phyloP scores from a whole-genome alignment of 2,329 filamentous ascomycete genomes.

The Beauveria bassiana region DNA sequence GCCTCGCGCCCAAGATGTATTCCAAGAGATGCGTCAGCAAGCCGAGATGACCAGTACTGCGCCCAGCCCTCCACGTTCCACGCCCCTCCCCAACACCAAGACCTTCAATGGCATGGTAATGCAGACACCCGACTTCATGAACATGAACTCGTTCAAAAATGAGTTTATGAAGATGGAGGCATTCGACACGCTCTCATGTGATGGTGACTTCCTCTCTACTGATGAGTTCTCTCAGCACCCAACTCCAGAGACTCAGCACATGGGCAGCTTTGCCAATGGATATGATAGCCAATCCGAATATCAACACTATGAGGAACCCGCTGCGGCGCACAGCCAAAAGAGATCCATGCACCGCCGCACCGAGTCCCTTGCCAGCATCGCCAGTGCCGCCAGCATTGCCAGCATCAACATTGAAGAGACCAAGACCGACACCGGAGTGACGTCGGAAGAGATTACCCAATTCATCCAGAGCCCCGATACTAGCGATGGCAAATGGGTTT shows the following conservation, averaged over 20 bases:
- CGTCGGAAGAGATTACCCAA: constrained; percentile 71
- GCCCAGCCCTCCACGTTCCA: constrained; percentile 49
- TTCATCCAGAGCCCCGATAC: constrained; percentile 68
- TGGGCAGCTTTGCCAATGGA: constrained; percentile 33
- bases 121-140: constrained; percentile 49
- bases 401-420: constrained; percentile 58
- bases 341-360: constrained; percentile 43
- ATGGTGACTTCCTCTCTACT: constrained; percentile 30
- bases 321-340: constrained; percentile 15
- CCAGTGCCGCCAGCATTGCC: constrained; percentile 51
- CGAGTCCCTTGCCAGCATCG: constrained; percentile 51
- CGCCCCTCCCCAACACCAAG: constrained; percentile 37
- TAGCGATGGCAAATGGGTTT: constrained; percentile 71
- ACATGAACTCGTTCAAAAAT: constrained; percentile 39
- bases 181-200: constrained; percentile 26
- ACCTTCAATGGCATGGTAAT: constrained; percentile 43
- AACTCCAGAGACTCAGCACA: constrained; percentile 44
- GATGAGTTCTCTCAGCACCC: constrained; percentile 42
- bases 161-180: constrained; percentile 35
- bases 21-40: constrained; percentile 51
- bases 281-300: constrained; percentile 37
- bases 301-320: constrained; percentile 15
- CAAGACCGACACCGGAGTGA: constrained; percentile 74
- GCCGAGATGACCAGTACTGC: constrained; percentile 41
- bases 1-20: constrained; percentile 41